Conservation (phyloP, 2,329 filamentous ascomycete genomes). For the Penicillium hordei region DNA sequence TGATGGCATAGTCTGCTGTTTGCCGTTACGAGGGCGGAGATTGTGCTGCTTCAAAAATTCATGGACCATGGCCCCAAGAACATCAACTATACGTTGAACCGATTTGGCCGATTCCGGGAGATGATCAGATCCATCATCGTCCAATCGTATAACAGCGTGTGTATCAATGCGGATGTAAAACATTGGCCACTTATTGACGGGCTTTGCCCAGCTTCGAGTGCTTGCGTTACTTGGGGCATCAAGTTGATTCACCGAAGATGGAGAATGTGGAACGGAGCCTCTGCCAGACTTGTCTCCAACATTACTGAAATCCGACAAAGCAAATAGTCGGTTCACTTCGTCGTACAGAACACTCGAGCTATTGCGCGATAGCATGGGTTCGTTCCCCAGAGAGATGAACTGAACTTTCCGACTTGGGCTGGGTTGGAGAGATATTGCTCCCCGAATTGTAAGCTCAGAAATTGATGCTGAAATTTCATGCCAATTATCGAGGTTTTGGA, state of each 20-base stretch:
- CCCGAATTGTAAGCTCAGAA: slow-evolving; percentile 61
- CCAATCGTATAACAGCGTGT: slow-evolving; percentile 41
- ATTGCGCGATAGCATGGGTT: slow-evolving; percentile 59
- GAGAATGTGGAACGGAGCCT: slow-evolving; percentile 8
- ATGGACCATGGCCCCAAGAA: slow-evolving; percentile 67
- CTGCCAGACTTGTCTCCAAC: slow-evolving; percentile 46
- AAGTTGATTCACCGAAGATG: slow-evolving; percentile 27
- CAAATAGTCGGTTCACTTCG: slow-evolving; percentile 75
- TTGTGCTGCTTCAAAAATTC: slow-evolving; percentile 75
- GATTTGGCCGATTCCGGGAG: slow-evolving; percentile 40
- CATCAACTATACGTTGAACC: slow-evolving; percentile 59
- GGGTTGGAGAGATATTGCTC: slow-evolving; percentile 69
- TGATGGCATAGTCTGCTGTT: slow-evolving; percentile 16
- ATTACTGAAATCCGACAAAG: slow-evolving; percentile 72
- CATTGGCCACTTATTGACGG: slow-evolving; percentile 82
- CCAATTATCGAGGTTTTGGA: slow-evolving; percentile 60
- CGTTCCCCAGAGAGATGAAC: slow-evolving; percentile 76
- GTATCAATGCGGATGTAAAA: slow-evolving; percentile 72
- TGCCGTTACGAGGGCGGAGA: slow-evolving; percentile 56
- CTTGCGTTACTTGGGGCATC: slow-evolving; percentile 45
- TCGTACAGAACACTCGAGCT: slow-evolving; percentile 69
- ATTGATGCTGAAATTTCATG: slow-evolving; percentile 68
- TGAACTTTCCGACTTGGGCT: slow-evolving; percentile 71
- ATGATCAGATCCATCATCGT: slow-evolving; percentile 42
- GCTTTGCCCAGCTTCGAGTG: slow-evolving; percentile 57